Percentiles rank a stretch among this genome's conserved stretches.
Evolutionary conservation across 1,139 yeast genomes (phyloP).

Genomic region (Pichia sp.): DNA sequence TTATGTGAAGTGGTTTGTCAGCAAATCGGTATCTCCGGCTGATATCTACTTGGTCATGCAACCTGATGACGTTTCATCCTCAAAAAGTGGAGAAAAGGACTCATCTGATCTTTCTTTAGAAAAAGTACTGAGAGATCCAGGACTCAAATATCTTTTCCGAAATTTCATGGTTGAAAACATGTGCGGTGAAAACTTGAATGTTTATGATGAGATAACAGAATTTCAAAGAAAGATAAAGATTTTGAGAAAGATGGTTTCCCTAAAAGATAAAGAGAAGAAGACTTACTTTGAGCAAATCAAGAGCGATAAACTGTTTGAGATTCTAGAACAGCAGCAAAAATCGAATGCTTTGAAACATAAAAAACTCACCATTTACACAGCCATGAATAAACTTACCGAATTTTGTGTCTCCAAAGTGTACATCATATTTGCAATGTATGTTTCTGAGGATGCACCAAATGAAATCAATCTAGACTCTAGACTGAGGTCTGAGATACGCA

Average conservation of each 20-base stretch:
- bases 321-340: background rate
- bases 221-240: slow-evolving; percentile 33
- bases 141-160: slow-evolving; percentile 60
- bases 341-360: slow-evolving; percentile 9
- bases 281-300: slow-evolving; percentile 5
- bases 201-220: slow-evolving; percentile 51
- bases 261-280: slow-evolving; percentile 17
- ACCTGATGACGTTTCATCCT: background rate
- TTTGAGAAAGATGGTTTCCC: slow-evolving; percentile 27
- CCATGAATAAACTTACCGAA: slow-evolving; percentile 38
- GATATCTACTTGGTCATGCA: background rate
- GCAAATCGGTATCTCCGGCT: too few species aligned
- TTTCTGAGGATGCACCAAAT: slow-evolving; percentile 64
- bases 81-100: background rate
- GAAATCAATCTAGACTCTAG: slow-evolving; percentile 64
- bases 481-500: slow-evolving; percentile 43
- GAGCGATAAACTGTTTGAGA: slow-evolving; percentile 3
- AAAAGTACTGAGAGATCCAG: slow-evolving; percentile 66
- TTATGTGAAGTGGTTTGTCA: slow-evolving; percentile 13
- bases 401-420: slow-evolving; percentile 53
- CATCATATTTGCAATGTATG: slow-evolving; percentile 58
- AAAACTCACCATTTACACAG: slow-evolving; percentile 25
- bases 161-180: slow-evolving; percentile 54
- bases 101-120: slow-evolving; percentile 29
- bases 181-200: slow-evolving; percentile 73